Base-by-base conservation (phyloP, 805 yeast species). In the Candida chauliodis region DNA sequence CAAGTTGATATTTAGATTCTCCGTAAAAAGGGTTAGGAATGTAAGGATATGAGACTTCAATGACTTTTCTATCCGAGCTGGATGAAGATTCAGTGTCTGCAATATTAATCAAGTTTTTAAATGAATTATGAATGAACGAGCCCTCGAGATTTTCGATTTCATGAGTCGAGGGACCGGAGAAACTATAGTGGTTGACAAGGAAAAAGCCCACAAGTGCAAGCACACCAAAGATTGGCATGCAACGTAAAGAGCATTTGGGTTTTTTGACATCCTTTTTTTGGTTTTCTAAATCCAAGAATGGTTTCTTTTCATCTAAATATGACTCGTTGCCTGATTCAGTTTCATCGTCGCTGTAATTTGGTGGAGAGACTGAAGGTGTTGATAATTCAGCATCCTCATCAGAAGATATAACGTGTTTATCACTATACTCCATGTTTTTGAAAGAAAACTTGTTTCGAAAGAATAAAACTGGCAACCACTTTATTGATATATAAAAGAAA, bases 1-100 rank as follows among this genome's bases (percentile, higher is more conserved):
- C 36, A 15, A 66, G 63, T 2, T 69, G 53, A 44, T 59, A 59
- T 1, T 79, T 73, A 0, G 76, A 66, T 3, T 42, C 29, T 1
- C 61, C 62, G 38, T 53, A 57, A 2, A 24, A 43, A 9, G 33
- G 28, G 25, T 26, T 29, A 10, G 37, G 31, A 14, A 34, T 11
- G 24, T 18, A 34, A 5, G 37, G 37, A 26, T 26, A 26, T 3
- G 31, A 26, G 7, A 34, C 37, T 13, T 7, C 4, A 25, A 34
- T 26, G 14, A 34, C 13, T 19, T 34, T 20, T 19, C 18, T 26
- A 26, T 18, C 19, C 10, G 3, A 13, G 18, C 10, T 26, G 24
- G 2, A 10, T 18, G 7, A 13, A 5, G 17, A 14, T 7, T 17
- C 13, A 3, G 21, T 19, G 6, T 24, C 13, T 17, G 17, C 30